Percentiles rank a stretch among this genome's conserved stretches.
Evolutionary conservation across 2,329 filamentous ascomycete genomes (phyloP).

Genomic region (Botrytis tulipae): DNA sequence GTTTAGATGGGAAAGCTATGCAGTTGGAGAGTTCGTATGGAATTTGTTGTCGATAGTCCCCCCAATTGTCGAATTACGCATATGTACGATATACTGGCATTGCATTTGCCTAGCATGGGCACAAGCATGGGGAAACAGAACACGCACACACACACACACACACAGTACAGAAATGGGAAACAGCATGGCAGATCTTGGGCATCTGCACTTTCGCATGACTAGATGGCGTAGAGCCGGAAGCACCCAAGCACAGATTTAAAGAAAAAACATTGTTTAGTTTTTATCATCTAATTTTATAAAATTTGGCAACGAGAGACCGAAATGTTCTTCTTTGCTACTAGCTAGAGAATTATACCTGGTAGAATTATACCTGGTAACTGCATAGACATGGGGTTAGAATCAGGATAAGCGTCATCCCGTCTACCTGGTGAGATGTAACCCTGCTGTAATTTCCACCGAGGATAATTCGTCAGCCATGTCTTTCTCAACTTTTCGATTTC

Average conservation of each 20-base stretch:
- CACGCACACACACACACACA: not conserved
- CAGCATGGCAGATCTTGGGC: not conserved
- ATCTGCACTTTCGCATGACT: not conserved
- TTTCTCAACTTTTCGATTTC: not conserved
- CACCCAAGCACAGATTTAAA: not conserved
- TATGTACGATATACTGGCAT: not conserved
- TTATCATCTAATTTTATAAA: not conserved
- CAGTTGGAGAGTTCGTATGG: not conserved
- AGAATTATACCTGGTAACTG: not conserved
- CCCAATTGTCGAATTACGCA: not conserved
- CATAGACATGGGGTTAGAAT: not conserved
- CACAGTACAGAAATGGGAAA: not conserved
- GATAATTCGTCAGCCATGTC: not conserved
- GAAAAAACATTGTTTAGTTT: not conserved
- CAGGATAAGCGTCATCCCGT: not conserved
- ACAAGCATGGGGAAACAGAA: constrained; percentile 5
- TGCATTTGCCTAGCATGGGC: not conserved
- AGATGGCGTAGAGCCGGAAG: not conserved
- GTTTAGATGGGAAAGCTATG: not conserved
- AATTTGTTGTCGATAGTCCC: not conserved
- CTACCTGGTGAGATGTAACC: not conserved
- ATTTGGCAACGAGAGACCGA: not conserved
- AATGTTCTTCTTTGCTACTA: not conserved
- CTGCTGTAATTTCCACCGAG: not conserved
- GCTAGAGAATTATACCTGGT: not conserved